phyloP scores from a whole-genome alignment of 108 stramenopile species.

The Skeletonema grethae region DNA sequence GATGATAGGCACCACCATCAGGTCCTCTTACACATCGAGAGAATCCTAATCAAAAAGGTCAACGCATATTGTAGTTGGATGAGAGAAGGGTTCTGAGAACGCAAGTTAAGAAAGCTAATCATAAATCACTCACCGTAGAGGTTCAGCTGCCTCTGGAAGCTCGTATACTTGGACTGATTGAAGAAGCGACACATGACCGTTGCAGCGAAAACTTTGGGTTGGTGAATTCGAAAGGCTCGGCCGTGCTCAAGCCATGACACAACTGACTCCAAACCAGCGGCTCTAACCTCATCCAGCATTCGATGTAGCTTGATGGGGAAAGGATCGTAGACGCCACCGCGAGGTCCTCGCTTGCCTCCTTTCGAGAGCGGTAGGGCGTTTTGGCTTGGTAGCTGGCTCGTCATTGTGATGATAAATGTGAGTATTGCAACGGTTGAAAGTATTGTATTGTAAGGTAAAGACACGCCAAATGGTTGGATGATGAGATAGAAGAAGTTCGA shows the following conservation, averaged over 20 bases:
- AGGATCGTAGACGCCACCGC: conserved; percentile 62
- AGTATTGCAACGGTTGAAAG: too few relatives aligned
- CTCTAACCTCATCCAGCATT: conserved; percentile 64
- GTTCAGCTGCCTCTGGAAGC: conserved; percentile 77
- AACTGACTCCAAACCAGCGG: conserved; percentile 56
- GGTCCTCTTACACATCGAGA: conserved; percentile 44
- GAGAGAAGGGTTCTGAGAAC: background rate
- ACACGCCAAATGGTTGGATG: too few relatives aligned
- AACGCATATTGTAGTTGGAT: background rate
- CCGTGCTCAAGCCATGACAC: conserved; percentile 84
- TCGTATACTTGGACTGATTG: conserved; percentile 56
- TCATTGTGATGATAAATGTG: background rate
- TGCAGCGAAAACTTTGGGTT: conserved; percentile 67
- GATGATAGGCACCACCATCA: conserved; percentile 55
- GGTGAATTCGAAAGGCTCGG: conserved; percentile 76
- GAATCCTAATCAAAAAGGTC: conserved; percentile 30
- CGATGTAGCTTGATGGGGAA: conserved; percentile 75
- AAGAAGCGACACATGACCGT: conserved; percentile 83
- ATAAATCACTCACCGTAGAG: conserved; percentile 53
- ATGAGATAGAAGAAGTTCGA: too few relatives aligned
- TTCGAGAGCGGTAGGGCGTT: background rate
- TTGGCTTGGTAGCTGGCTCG: background rate
- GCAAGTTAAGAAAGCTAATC: background rate
- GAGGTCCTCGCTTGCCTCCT: conserved; percentile 35
- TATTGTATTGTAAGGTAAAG: too few relatives aligned